Evolutionary conservation across 2,329 filamentous ascomycete genomes (phyloP).

Genomic region (Colletotrichum lupini): DNA sequence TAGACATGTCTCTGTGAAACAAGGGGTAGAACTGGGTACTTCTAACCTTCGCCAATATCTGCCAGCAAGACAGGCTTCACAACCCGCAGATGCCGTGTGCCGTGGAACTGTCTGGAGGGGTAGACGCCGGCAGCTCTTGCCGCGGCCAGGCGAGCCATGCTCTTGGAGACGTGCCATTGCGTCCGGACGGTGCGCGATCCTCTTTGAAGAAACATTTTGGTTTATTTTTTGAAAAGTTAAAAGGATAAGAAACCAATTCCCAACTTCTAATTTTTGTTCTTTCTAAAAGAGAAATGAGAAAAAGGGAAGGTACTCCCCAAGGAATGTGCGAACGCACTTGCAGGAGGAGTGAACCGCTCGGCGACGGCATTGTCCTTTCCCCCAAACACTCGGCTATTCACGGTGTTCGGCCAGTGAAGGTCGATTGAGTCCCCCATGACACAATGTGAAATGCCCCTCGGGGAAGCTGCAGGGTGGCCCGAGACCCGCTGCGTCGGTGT

Average conservation of each 20-base stretch:
- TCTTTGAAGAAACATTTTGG: conserved; percentile 65
- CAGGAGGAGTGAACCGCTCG: conserved; percentile 16
- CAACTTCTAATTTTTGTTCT: not conserved
- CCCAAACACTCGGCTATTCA: conserved; percentile 36
- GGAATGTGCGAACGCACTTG: conserved; percentile 32
- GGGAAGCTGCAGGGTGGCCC: conserved; percentile 18
- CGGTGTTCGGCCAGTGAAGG: conserved; percentile 34
- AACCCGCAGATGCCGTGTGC: conserved; percentile 59
- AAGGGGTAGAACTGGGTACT: not conserved
- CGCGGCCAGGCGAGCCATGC: conserved; percentile 49
- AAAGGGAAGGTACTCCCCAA: not conserved
- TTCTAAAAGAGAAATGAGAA: not conserved
- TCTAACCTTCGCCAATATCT: conserved; percentile 87
- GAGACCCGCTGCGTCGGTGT: conserved; percentile 24
- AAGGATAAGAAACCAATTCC: conserved; percentile 4
- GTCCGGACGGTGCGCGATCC: conserved; percentile 61
- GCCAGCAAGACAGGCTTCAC: conserved; percentile 86
- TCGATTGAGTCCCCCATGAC: conserved; percentile 29
- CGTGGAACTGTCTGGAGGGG: conserved; percentile 60
- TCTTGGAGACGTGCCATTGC: conserved; percentile 61
- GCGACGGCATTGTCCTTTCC: conserved; percentile 17
- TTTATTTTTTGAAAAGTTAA: conserved; percentile 8
- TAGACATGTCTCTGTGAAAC: conserved; percentile 15
- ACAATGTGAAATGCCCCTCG: conserved; percentile 27
- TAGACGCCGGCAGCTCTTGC: conserved; percentile 44